Conservation (phyloP, 352 stramenopile genomes). For the Plasmopara halstedii region DNA sequence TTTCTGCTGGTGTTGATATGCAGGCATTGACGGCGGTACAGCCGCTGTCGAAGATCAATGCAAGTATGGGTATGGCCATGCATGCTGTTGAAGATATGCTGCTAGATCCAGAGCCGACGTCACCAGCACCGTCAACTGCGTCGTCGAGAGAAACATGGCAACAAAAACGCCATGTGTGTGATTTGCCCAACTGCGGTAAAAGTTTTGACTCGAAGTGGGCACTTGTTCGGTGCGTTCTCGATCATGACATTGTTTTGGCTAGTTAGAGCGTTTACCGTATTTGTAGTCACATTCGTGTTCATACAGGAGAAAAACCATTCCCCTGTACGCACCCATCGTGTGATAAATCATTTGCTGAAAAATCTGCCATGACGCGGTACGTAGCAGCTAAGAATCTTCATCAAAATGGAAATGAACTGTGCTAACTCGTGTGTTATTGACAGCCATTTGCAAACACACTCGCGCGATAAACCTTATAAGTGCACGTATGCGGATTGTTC, state of each 20-base stretch:
- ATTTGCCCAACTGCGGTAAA: conserved; percentile 61
- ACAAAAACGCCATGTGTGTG: conserved; percentile 65
- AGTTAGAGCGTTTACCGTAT: conserved; percentile 6
- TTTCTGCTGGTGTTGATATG: conserved; percentile 13
- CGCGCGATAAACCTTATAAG: conserved; percentile 78
- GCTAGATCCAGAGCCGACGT: conserved; percentile 9
- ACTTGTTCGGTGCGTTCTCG: conserved; percentile 47
- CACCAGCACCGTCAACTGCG: conserved; percentile 27
- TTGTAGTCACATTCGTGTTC: conserved; percentile 75
- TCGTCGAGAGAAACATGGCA: conserved; percentile 58
- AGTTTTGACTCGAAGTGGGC: conserved; percentile 84
- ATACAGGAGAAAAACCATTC: conserved; percentile 86
- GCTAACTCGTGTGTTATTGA: conserved; percentile 1
- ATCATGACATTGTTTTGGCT: background rate
- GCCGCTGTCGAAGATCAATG: conserved; percentile 10
- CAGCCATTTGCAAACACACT: conserved; percentile 82
- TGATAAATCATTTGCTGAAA: conserved; percentile 85
- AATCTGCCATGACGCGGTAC: conserved; percentile 80
- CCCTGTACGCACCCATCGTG: conserved; percentile 73
- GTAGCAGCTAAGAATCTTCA: conserved; percentile 10
- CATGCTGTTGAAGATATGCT: conserved; percentile 13
- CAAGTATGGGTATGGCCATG: conserved; percentile 13
- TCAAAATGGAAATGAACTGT: conserved; percentile 1
- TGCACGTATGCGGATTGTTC: conserved; percentile 78
- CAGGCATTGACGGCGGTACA: conserved; percentile 11